phyloP scores from a whole-genome alignment of 2,329 filamentous ascomycete species.

The Penicillium decumbens region DNA sequence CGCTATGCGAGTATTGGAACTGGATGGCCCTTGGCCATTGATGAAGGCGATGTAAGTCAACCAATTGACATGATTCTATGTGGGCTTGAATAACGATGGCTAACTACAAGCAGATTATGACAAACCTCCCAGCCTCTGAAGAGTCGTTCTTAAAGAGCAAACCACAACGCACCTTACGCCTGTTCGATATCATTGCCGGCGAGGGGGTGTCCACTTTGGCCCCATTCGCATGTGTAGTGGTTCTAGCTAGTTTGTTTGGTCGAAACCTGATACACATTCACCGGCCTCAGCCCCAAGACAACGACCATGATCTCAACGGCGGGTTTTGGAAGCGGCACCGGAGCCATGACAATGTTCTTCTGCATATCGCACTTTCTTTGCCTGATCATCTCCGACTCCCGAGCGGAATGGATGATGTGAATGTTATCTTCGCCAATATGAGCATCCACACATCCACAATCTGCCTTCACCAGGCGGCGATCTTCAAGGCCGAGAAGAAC shows the following conservation, averaged over 20 bases:
- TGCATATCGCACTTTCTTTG: constrained; percentile 80
- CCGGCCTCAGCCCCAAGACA: constrained; percentile 73
- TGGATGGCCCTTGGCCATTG: constrained; percentile 92
- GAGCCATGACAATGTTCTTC: constrained; percentile 79
- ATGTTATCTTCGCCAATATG: constrained; percentile 93
- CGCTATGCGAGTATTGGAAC: constrained; percentile 94
- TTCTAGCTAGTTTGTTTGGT: constrained; percentile 87
- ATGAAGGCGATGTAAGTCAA: constrained; percentile 69
- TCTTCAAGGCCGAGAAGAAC: constrained; percentile 94
- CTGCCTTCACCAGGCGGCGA: constrained; percentile 95
- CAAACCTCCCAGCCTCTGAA: constrained; percentile 76
- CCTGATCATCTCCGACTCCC: constrained; percentile 77
- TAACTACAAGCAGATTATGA: constrained; percentile 58
- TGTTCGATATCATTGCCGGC: constrained; percentile 54
- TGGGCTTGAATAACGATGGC: constrained; percentile 1
- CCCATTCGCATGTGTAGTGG: constrained; percentile 70
- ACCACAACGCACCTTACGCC: constrained; percentile 64
- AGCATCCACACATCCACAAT: constrained; percentile 94
- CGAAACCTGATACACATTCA: constrained; percentile 88
- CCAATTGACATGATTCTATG: neutral
- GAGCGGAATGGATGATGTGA: constrained; percentile 67
- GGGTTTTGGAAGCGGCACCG: constrained; percentile 95
- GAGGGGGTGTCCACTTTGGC: constrained; percentile 70
- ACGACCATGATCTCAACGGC: constrained; percentile 81
- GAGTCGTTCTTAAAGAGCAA: constrained; percentile 78